These are phyloP conservation scores for Thielaviopsis cerberus DNA, from an alignment of 2,329 filamentous ascomycete species.

Conservation along the genomic window DNA sequence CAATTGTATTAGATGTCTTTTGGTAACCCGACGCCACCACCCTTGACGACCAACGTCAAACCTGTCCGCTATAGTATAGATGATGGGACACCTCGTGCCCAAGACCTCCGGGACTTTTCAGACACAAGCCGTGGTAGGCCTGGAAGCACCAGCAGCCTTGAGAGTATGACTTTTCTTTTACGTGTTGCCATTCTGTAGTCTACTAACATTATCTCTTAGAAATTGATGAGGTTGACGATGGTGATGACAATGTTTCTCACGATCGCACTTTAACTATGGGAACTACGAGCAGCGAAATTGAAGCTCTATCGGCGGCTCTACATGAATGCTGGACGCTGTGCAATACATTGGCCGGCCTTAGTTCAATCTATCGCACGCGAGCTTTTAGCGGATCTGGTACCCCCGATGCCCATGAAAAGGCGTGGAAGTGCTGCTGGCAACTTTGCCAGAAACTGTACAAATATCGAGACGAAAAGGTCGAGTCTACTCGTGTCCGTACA, in stretches of 20 bases:
- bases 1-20: neutral
- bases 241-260: constrained; percentile 27
- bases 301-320: constrained; percentile 54
- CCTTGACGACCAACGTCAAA: constrained; percentile 57
- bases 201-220: constrained; percentile 16
- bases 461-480: constrained; percentile 51
- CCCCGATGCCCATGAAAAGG: constrained; percentile 63
- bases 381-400: constrained; percentile 59
- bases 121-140: constrained; percentile 39
- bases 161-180: constrained; percentile 36
- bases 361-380: constrained; percentile 62
- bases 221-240: constrained; percentile 34
- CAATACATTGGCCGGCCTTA: constrained; percentile 72
- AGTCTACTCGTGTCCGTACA: constrained; percentile 42
- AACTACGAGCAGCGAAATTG: constrained; percentile 39
- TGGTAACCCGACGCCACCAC: constrained; percentile 38
- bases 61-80: constrained; percentile 47
- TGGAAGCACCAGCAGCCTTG: constrained; percentile 55
- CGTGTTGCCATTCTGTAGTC: neutral
- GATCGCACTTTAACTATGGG: neutral
- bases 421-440: constrained; percentile 89
- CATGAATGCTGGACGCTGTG: constrained; percentile 87
- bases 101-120: constrained; percentile 60
- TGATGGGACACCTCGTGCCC: constrained; percentile 60
- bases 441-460: constrained; percentile 80